Percentiles rank a stretch among this genome's conserved stretches.
Evolutionary conservation across 164 flowering plant species (phyloP).

Genomic region (Pachysandra terminalis): DNA sequence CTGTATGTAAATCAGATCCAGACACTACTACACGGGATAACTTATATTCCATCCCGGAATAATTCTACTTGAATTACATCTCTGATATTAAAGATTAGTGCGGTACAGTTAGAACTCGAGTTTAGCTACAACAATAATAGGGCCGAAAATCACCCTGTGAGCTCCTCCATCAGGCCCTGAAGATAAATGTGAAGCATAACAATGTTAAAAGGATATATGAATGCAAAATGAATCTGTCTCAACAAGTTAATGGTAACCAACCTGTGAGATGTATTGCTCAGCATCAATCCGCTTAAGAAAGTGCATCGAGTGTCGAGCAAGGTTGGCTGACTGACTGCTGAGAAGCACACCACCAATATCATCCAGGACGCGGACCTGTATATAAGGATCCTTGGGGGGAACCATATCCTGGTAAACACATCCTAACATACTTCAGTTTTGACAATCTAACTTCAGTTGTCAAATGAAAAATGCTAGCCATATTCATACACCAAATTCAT

Average conservation of each 20-base stretch:
- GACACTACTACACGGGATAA: too few species aligned
- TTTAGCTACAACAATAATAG: neutral
- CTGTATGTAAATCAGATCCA: too few species aligned
- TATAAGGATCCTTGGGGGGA: constrained; percentile 97
- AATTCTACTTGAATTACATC: too few species aligned
- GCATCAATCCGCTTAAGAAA: constrained; percentile 91
- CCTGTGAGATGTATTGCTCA: constrained; percentile 84
- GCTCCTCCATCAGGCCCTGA: constrained; percentile 93
- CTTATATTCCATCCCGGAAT: too few species aligned
- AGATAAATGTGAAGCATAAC: neutral
- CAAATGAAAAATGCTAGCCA: too few species aligned
- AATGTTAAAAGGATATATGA: neutral
- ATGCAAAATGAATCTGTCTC: neutral
- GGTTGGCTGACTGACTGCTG: constrained; percentile 64
- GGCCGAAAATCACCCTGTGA: constrained; percentile 35
- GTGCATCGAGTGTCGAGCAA: constrained; percentile 78
- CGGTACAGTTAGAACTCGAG: too few species aligned
- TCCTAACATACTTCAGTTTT: neutral
- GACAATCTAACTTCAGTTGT: neutral
- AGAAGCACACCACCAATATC: constrained; percentile 75
- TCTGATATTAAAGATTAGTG: too few species aligned
- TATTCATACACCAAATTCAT: too few species aligned
- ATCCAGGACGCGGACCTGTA: constrained; percentile 86
- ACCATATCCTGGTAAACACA: constrained; percentile 72
- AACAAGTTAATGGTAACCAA: constrained; percentile 11